Conservation (phyloP, 2,329 filamentous ascomycete species). For the Cryphonectria radicalis region DNA sequence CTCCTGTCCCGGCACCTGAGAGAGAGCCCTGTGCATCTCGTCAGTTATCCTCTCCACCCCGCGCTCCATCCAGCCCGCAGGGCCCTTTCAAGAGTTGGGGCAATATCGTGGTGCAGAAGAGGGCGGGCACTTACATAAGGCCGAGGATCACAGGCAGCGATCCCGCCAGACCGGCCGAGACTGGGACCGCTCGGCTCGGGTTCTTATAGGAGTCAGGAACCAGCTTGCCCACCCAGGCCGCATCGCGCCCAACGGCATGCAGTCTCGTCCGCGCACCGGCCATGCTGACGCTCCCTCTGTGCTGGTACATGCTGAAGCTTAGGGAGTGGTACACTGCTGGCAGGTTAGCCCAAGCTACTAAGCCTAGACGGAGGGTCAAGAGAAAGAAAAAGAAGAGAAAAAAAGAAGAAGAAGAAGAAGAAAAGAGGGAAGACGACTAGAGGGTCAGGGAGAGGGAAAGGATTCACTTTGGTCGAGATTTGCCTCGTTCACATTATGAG, state of each 20-base stretch:
- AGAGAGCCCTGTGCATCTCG: neutral
- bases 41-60: neutral
- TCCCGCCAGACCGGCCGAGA: neutral
- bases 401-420: neutral
- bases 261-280: neutral
- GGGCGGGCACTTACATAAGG: neutral
- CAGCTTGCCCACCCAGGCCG: constrained; percentile 12
- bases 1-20: neutral
- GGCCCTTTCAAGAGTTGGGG: no score
- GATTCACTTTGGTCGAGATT: neutral
- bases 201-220: constrained; percentile 8
- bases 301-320: neutral
- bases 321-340: constrained; percentile 1
- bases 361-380: neutral
- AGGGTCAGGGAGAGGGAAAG: neutral
- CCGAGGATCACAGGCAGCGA: constrained; percentile 12
- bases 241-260: neutral
- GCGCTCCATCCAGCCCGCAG: neutral
- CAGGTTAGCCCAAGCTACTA: neutral
- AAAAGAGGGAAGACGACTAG: neutral
- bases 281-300: neutral
- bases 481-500: neutral
- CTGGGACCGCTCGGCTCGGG: neutral
- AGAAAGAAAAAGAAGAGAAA: neutral
- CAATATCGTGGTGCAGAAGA: no score